These are phyloP conservation scores for Pseudogymnoascus sp. DNA, from an alignment of 2,329 filamentous ascomycete genomes.

Conservation along the genomic window DNA sequence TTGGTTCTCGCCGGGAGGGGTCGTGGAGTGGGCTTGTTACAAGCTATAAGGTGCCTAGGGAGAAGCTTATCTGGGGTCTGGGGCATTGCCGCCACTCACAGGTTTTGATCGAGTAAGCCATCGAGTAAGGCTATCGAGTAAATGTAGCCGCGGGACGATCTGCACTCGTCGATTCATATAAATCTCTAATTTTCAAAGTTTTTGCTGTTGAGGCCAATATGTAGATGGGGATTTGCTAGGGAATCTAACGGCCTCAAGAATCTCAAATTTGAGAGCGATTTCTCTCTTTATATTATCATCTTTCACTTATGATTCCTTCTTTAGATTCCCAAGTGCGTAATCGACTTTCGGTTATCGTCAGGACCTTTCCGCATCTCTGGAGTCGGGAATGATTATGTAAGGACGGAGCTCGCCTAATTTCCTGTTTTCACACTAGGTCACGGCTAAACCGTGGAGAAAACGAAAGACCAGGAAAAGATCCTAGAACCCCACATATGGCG, in stretches of 20 bases:
- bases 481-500: background rate
- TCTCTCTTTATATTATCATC: background rate
- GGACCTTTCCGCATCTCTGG: background rate
- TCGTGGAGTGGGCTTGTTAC: background rate
- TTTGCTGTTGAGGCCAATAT: background rate
- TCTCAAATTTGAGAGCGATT: background rate
- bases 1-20: background rate
- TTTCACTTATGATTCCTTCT: background rate
- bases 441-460: slow-evolving; percentile 8
- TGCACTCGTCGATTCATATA: background rate
- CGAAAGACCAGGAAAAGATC: background rate
- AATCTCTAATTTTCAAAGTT: background rate
- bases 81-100: slow-evolving; percentile 6
- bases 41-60: slow-evolving; percentile 8
- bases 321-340: slow-evolving; percentile 1
- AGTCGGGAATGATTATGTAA: background rate
- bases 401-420: background rate
- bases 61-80: background rate
- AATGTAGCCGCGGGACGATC: background rate
- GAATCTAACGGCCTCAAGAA: background rate
- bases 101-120: slow-evolving; percentile 11
- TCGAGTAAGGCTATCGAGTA: slow-evolving; percentile 11
- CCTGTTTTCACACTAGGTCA: background rate
- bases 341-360: background rate
- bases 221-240: background rate